Conservation (phyloP, 2,329 filamentous ascomycete genomes). For the Aspergillus oerlinghausenensis region DNA sequence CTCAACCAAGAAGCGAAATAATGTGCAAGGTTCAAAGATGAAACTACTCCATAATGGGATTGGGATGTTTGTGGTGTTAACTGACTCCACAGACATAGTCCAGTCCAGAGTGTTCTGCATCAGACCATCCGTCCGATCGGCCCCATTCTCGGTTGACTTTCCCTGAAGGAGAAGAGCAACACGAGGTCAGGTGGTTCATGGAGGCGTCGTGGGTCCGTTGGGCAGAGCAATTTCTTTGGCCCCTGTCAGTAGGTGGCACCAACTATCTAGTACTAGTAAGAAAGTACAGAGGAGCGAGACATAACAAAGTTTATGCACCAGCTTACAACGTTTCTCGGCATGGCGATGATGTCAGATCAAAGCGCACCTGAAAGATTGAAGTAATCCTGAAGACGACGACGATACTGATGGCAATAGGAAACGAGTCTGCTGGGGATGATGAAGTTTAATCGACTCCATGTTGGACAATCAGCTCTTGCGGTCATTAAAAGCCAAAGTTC, state of each 20-base stretch:
- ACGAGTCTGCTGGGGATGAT: neutral
- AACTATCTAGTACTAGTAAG: too few species aligned
- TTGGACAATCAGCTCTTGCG: neutral
- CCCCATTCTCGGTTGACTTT: neutral
- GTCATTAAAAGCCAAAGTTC: neutral
- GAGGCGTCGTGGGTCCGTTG: neutral
- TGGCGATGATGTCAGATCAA: neutral
- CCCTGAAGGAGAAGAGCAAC: neutral
- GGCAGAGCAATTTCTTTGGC: neutral
- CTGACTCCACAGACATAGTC: too few species aligned
- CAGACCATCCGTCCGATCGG: neutral
- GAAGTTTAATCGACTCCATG: neutral
- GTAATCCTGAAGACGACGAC: too few species aligned
- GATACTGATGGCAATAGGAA: too few species aligned
- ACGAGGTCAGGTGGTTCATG: neutral
- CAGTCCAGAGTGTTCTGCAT: neutral
- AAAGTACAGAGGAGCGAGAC: too few species aligned
- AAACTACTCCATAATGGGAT: neutral
- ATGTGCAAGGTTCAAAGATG: neutral
- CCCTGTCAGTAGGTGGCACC: neutral
- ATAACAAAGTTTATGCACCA: too few species aligned
- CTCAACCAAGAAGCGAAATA: neutral
- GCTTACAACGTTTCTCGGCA: neutral
- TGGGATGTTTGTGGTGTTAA: neutral
- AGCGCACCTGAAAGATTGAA: too few species aligned